A percentile compares a stretch with the other conserved stretches of the same genome.
These are phyloP conservation scores for Gentiana macrophylla DNA, from an alignment of 257 asterid species.

Conservation along the genomic window DNA sequence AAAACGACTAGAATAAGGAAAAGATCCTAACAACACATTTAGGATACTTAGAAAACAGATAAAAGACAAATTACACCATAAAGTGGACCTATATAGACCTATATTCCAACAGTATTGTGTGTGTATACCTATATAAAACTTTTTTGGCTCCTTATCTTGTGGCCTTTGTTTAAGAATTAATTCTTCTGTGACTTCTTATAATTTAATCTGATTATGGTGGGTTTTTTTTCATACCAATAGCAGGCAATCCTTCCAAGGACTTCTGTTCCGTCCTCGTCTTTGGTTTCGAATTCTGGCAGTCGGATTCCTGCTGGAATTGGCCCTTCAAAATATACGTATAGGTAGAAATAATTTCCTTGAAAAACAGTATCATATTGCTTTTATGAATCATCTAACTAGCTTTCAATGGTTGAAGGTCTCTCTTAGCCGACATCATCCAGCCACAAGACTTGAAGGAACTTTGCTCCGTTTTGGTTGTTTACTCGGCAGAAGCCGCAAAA, in stretches of 20 bases:
- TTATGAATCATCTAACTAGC: constrained; percentile 28
- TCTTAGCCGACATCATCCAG: constrained; percentile 89
- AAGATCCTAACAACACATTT: too few relatives aligned
- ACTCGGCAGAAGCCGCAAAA: constrained; percentile 80
- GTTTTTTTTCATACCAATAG: too few relatives aligned
- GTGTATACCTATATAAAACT: too few relatives aligned
- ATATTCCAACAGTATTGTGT: too few relatives aligned
- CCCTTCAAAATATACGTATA: constrained; percentile 78
- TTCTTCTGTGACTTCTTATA: too few relatives aligned
- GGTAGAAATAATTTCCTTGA: constrained; percentile 36
- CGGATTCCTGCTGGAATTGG: constrained; percentile 49
- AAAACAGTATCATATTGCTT: neutral
- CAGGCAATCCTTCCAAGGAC: constrained; percentile 60
- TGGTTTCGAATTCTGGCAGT: constrained; percentile 41
- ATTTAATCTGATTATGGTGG: too few relatives aligned
- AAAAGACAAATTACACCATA: too few relatives aligned
- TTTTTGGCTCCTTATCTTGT: too few relatives aligned
- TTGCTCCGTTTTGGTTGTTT: constrained; percentile 88
- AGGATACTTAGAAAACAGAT: too few relatives aligned
- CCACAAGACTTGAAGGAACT: constrained; percentile 92
- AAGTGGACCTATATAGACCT: too few relatives aligned
- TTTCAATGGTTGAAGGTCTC: constrained; percentile 52
- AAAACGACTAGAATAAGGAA: too few relatives aligned
- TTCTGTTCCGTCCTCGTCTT: constrained; percentile 42
- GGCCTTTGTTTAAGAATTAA: too few relatives aligned